Evolutionary conservation across 495 filamentous ascomycete species (phyloP), one percentile per base, ranked within the genome.

Genomic region (Trichoderma asperelloides): DNA sequence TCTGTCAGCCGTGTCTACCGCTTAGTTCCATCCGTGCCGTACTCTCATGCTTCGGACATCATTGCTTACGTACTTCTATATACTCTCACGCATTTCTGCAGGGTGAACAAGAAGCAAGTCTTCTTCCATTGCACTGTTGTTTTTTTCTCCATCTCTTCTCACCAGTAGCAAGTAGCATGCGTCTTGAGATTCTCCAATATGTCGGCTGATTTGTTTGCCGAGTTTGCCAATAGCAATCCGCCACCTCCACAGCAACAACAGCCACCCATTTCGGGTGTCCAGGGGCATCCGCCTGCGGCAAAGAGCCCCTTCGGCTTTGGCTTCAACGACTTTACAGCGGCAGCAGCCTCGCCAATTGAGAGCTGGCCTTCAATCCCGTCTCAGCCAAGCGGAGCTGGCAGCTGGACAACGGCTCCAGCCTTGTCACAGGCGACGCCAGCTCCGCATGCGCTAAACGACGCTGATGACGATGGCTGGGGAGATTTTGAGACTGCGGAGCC

Each of bases 141-240:
- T 62, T 15, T 23, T n/a, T 23, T 43, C 13, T 41, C 21, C 15
- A 11, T 40, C 40, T 30, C 16, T 40, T 45, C 28, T 64, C 63
- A 3, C 11, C 55, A 15, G 55, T 30, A 9, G n/a, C 55, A 28
- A 15, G 25, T 55, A 28, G 39, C 33, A 66, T 64, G n/a, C 51
- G 18, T 23, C 30, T 60, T 47, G 55, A 49, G 6, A 23, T 18
- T 9, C 18, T 16, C 27, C 72, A 72, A 41, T 27, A 93, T 93
- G 90, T 93, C 90, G 55, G 85, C 88, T 64, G 90, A 92, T 70
- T 82, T 93, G 43, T 85, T 90, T 45, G 88, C 89, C 63, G 87
- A 86, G 63, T 93, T 93, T 70, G 88, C 86, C 68, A 78, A 76
- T 68, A 66, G 74, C 66, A 70, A 67, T 37, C 57, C 74, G n/a